These are phyloP conservation scores for Omphalea diandra DNA, from an alignment of 441 rosid genomes.

Conservation along the genomic window DNA sequence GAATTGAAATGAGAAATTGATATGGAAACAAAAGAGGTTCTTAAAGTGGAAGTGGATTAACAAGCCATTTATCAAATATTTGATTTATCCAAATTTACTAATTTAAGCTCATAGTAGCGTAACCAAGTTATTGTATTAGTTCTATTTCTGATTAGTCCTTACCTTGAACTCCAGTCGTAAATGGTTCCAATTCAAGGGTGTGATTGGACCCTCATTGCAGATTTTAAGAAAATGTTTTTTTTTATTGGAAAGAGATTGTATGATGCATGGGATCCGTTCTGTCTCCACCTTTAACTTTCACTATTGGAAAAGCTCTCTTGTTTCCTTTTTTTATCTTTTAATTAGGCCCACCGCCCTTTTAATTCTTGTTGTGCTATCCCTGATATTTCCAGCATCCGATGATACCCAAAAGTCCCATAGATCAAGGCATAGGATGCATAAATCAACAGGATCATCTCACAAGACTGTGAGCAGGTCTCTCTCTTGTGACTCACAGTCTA, in stretches of 20 bases:
- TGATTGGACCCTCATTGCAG: slow-evolving; percentile 14
- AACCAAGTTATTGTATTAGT: neutral
- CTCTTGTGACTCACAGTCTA: slow-evolving; percentile 83
- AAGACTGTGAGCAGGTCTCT: slow-evolving; percentile 70
- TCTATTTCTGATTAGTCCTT: neutral
- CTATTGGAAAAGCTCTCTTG: slow-evolving; percentile 42
- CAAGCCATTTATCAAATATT: neutral
- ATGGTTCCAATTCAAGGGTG: neutral
- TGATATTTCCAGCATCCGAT: slow-evolving; percentile 66
- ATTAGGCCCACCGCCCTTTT: slow-evolving; percentile 39
- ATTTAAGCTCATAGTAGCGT: neutral
- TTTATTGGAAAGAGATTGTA: slow-evolving; percentile 33
- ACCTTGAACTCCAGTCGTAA: neutral
- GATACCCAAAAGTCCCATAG: slow-evolving; percentile 84
- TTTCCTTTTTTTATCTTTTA: slow-evolving; percentile 42
- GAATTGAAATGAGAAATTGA: neutral
- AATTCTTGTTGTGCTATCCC: slow-evolving; percentile 27
- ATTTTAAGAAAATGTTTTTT: slow-evolving; percentile 18
- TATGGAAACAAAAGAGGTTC: neutral
- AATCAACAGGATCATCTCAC: slow-evolving; percentile 72
- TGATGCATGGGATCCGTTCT: slow-evolving; percentile 66
- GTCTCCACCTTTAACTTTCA: slow-evolving; percentile 54
- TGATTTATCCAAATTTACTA: neutral
- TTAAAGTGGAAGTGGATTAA: neutral
- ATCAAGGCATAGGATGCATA: slow-evolving; percentile 70